Evolutionary conservation across 805 yeast genomes (phyloP).

Genomic region (Middelhovenomyces tepae): DNA sequence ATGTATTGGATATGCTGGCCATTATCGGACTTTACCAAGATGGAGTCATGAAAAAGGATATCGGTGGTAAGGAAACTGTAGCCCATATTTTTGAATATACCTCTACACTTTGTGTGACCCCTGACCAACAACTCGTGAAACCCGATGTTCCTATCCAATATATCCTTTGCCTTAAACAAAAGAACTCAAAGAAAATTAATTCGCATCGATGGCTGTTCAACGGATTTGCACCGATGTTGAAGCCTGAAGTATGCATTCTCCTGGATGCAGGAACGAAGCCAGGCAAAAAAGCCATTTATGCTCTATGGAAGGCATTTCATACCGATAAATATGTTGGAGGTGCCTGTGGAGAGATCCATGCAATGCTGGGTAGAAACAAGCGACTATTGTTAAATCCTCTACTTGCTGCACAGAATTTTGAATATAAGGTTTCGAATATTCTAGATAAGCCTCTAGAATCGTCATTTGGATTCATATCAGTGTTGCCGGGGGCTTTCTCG

Average conservation of each 20-base stretch:
- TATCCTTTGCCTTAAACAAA: slow-evolving; percentile 52
- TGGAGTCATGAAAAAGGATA: slow-evolving; percentile 51
- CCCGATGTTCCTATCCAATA: slow-evolving; percentile 58
- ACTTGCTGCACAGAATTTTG: slow-evolving; percentile 59
- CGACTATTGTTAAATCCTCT: slow-evolving; percentile 43
- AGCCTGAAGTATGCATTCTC: slow-evolving; percentile 49
- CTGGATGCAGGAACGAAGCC: slow-evolving; percentile 64
- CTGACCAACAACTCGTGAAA: slow-evolving; percentile 40
- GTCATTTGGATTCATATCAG: slow-evolving; percentile 54
- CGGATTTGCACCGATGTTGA: slow-evolving; percentile 48
- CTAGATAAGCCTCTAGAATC: slow-evolving; percentile 61
- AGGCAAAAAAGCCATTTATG: slow-evolving; percentile 44
- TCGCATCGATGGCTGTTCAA: slow-evolving; percentile 65
- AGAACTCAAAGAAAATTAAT: slow-evolving; percentile 55
- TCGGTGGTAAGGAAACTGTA: slow-evolving; percentile 50
- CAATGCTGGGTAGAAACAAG: slow-evolving; percentile 39
- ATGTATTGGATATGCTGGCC: slow-evolving; percentile 54
- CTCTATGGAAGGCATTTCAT: slow-evolving; percentile 57
- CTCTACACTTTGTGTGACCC: slow-evolving; percentile 38
- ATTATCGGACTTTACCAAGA: slow-evolving; percentile 60
- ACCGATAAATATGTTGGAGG: slow-evolving; percentile 54
- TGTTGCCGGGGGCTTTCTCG: slow-evolving; percentile 61
- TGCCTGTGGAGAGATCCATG: slow-evolving; percentile 65
- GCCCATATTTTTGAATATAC: slow-evolving; percentile 63
- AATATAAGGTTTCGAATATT: slow-evolving; percentile 58